phyloP scores from a whole-genome alignment of 2,329 filamentous ascomycete genomes.

The Monosporascus sp. region DNA sequence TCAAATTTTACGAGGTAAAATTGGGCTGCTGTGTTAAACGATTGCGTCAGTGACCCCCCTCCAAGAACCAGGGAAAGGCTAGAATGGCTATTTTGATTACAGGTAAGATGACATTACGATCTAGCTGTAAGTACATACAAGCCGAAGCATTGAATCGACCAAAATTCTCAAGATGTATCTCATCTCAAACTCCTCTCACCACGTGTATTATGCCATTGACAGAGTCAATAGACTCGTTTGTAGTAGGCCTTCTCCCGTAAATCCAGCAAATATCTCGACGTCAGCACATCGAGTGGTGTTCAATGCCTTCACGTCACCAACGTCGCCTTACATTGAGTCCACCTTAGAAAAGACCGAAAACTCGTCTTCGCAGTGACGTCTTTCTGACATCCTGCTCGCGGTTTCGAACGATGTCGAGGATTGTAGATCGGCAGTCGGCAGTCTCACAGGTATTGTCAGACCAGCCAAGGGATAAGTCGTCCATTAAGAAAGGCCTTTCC shows the following conservation, averaged over 20 bases:
- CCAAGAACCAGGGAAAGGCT: no score
- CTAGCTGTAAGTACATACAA: slow-evolving; percentile 14
- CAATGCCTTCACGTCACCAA: slow-evolving; percentile 5
- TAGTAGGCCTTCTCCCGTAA: slow-evolving; percentile 10
- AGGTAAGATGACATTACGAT: background rate
- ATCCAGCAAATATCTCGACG: slow-evolving; percentile 16
- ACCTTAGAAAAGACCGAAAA: slow-evolving; percentile 13
- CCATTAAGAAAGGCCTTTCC: slow-evolving; percentile 39
- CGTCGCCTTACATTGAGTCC: slow-evolving; percentile 3
- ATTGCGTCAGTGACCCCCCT: no score
- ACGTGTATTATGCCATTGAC: slow-evolving; percentile 15
- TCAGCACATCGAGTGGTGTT: slow-evolving; percentile 14
- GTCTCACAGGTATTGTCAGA: slow-evolving; percentile 33
- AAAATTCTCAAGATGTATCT: slow-evolving; percentile 17
- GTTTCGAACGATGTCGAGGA: slow-evolving; percentile 23
- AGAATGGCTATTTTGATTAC: no score
- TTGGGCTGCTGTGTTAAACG: no score
- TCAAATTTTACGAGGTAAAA: no score
- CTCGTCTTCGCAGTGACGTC: slow-evolving; percentile 7
- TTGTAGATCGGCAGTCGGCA: slow-evolving; percentile 30
- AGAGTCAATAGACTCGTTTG: slow-evolving; percentile 12
- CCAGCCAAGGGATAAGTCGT: slow-evolving; percentile 39
- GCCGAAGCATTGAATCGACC: slow-evolving; percentile 12
- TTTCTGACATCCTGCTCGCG: slow-evolving; percentile 13
- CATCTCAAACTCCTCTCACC: slow-evolving; percentile 8